A percentile compares a stretch with the other conserved stretches of the same genome.
These are phyloP conservation scores for Papilionanthe hybrid DNA, from an alignment of 116 monocot species.

Conservation along the genomic window DNA sequence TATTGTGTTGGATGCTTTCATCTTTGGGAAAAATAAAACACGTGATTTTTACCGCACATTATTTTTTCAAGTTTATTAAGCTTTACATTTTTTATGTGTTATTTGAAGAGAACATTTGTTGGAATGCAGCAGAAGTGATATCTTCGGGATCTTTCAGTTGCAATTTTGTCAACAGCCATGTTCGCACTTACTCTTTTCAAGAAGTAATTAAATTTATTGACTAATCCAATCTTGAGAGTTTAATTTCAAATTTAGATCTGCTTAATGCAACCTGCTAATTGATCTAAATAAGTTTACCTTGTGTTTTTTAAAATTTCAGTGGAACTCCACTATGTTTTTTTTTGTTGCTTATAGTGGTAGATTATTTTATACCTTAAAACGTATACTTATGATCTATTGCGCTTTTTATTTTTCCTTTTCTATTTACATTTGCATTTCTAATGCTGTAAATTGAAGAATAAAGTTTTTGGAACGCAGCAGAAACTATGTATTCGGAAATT, in stretches of 20 bases:
- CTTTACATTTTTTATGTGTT: too few species aligned
- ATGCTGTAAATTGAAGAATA: neutral
- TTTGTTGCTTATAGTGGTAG: neutral
- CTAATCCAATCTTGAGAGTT: neutral
- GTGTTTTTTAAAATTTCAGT: neutral
- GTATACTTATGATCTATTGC: neutral
- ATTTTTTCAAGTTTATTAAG: neutral
- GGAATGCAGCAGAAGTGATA: too few species aligned
- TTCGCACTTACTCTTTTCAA: neutral
- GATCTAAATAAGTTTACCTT: neutral
- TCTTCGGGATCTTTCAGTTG: too few species aligned
- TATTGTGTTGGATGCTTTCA: neutral
- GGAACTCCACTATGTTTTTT: neutral
- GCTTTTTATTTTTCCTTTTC: neutral
- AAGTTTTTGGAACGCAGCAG: constrained; percentile 39
- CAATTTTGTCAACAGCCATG: neutral
- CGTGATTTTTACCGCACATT: neutral
- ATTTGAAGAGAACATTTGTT: too few species aligned
- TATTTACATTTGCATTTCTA: neutral
- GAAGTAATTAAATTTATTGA: neutral
- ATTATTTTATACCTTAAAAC: neutral
- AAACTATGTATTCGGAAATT: constrained; percentile 34
- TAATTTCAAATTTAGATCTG: neutral
- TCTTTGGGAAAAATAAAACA: neutral
- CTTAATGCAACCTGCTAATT: neutral